Base-by-base conservation (phyloP, 2,329 filamentous ascomycete species). In the Simplicillium aogashimaense region DNA sequence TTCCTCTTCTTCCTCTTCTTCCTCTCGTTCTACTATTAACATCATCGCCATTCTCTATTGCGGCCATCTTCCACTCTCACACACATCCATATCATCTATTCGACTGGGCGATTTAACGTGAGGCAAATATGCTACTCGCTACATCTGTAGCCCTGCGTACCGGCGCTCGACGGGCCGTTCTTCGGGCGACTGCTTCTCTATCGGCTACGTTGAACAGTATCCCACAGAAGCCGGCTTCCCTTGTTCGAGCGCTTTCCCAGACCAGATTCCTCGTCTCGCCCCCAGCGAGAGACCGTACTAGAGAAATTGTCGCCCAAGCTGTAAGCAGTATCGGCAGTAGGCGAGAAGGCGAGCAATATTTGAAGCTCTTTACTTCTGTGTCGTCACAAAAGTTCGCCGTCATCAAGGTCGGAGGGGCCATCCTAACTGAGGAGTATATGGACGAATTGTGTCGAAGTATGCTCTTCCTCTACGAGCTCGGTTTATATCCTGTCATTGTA, bases 371-470 rank as follows among this genome's bases (percentile, higher is more conserved):
- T 72, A 92, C 84, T 51, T 95, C 89, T 29, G 89, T 95, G 46
- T 92, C 88, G 35, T 94, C 88, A 29, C 89, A 97, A 68, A 88
- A 94, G 58, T 98, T 97, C 62, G 90, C 89, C 50, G 90, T 98
- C 37, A 94, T 98, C 65, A 98, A 98, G 71, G 90, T 97, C 41
- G 92, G 90, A 46, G 92, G 90, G 46, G 92, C 90, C 47, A 95
- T 97, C 55, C 76, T 98, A 54, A 94, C 87, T 45, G 89, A 97
- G 59, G 89, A 97, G 59, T 84, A 95, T 63, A 74, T 97, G 41
- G 85, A 95, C 60, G 88, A 89, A 54, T 78, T 98, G 41, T 94
- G 87, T 57, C 83, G 84, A 41, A 89, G 86, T 37, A 73, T 97
- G 43, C 83, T 87, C 20, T 94, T 97, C 65, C 77, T 97, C 37